Conservation (phyloP, 2,329 filamentous ascomycete species). For the Dissoconium aciculare region DNA sequence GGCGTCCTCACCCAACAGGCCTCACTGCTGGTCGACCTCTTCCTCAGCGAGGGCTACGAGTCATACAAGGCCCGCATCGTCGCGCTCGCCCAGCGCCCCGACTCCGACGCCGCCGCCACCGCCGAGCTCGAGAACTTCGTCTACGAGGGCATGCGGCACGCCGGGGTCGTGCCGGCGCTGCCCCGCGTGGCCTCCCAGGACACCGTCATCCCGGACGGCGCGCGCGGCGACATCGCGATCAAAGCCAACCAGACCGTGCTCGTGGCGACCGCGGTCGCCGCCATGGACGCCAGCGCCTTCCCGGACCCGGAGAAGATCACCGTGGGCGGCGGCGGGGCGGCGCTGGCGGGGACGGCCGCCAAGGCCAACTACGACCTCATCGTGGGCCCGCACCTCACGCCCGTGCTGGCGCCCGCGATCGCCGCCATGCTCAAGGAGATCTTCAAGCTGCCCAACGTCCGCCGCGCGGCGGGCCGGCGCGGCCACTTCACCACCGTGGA, state of each 20-base stretch:
- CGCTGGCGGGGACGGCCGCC: too few species aligned
- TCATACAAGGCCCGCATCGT: constrained; percentile 38
- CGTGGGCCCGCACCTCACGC: constrained; percentile 27
- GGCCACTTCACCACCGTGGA: constrained; percentile 32
- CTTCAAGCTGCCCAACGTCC: constrained; percentile 31
- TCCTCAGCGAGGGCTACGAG: constrained; percentile 36
- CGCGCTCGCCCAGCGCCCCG: constrained; percentile 33
- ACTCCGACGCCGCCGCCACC: constrained; percentile 24
- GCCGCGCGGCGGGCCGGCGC: constrained; percentile 24
- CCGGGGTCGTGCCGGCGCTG: constrained; percentile 37
- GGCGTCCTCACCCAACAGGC: constrained; percentile 39
- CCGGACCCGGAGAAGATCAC: constrained; percentile 27
- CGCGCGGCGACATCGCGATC: constrained; percentile 33
- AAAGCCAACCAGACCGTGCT: constrained; percentile 31
- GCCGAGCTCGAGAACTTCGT: constrained; percentile 39
- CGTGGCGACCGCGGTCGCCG: constrained; percentile 30
- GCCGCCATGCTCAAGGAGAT: constrained; percentile 31
- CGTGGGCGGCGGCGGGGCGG: constrained; percentile 30
- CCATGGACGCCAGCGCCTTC: constrained; percentile 28
- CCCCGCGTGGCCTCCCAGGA: constrained; percentile 35
- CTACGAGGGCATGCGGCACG: constrained; percentile 41
- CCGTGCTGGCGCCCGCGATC: constrained; percentile 26
- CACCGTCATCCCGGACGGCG: constrained; percentile 31
- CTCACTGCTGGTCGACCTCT: constrained; percentile 39
- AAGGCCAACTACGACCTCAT: constrained; percentile 28